Percentiles rank a stretch among this genome's conserved stretches.
Evolutionary conservation across 352 stramenopile species (phyloP).

Genomic region (Pilasporangium apinafurcum): DNA sequence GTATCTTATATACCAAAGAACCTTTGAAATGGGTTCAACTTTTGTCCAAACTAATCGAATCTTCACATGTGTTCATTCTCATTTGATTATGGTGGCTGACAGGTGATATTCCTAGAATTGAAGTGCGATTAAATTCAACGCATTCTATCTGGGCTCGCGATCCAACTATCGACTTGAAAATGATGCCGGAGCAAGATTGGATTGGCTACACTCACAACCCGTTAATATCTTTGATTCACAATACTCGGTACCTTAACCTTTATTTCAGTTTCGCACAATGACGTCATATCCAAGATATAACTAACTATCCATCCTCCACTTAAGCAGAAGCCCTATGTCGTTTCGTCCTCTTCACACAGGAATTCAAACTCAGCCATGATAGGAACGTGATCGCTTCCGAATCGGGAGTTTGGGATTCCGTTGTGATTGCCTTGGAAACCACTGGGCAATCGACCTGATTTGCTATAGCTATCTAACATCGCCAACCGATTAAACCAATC

Average conservation of each 20-base stretch:
- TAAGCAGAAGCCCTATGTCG: too few species aligned
- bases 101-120: constrained; percentile 43
- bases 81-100: too few species aligned
- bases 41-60: too few species aligned
- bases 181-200: constrained; percentile 45
- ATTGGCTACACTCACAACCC: too few species aligned
- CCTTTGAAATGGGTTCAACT: too few species aligned
- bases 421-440: constrained; percentile 81
- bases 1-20: neutral
- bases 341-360: constrained; percentile 28
- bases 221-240: too few species aligned
- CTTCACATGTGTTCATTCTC: too few species aligned
- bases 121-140: constrained; percentile 36
- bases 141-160: constrained; percentile 35
- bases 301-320: too few species aligned
- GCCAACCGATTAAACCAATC: constrained; percentile 76
- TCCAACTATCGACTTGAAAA: constrained; percentile 39
- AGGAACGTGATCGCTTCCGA: constrained; percentile 81
- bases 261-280: too few species aligned
- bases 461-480: constrained; percentile 65
- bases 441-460: constrained; percentile 46
- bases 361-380: constrained; percentile 85
- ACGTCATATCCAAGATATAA: too few species aligned
- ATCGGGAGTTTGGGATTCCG: constrained; percentile 81
- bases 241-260: too few species aligned